These are phyloP conservation scores for Drechslerella coelobrocha DNA, from an alignment of 2,329 filamentous ascomycete genomes.

Conservation along the genomic window DNA sequence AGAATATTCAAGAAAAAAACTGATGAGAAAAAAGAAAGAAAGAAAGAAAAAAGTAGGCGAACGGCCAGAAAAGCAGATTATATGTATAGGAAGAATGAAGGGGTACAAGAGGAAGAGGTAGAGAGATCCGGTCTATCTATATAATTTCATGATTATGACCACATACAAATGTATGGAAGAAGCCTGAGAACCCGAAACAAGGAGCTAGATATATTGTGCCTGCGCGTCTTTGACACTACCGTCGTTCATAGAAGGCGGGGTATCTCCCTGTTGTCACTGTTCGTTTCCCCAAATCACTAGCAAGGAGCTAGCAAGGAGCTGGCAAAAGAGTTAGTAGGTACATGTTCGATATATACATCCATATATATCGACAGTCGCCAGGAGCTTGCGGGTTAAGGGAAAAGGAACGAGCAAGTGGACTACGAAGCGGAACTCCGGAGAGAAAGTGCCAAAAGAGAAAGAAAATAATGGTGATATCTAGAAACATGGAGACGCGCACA, in stretches of 20 bases:
- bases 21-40: slow-evolving; percentile 51
- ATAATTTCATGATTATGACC: slow-evolving; percentile 46
- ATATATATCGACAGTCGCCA: too few relatives aligned
- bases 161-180: slow-evolving; percentile 56
- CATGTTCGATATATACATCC: neutral
- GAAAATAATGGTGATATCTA: slow-evolving; percentile 6
- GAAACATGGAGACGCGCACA: slow-evolving; percentile 5
- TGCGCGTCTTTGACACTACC: too few relatives aligned
- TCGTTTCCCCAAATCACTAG: too few relatives aligned
- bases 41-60: slow-evolving; percentile 49
- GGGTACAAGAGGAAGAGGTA: slow-evolving; percentile 58
- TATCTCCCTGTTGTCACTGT: too few relatives aligned
- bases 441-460: slow-evolving; percentile 2
- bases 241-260: too few relatives aligned
- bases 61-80: slow-evolving; percentile 27
- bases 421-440: neutral
- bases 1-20: slow-evolving; percentile 13
- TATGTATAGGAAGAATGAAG: slow-evolving; percentile 58
- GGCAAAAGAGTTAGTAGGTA: too few relatives aligned
- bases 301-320: too few relatives aligned
- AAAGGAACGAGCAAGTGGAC: neutral
- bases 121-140: slow-evolving; percentile 33
- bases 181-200: slow-evolving; percentile 6
- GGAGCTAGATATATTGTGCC: slow-evolving; percentile 7
- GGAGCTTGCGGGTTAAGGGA: neutral